These are phyloP conservation scores for Colletotrichum sp. DNA, from an alignment of 2,329 filamentous ascomycete species.

Conservation along the genomic window DNA sequence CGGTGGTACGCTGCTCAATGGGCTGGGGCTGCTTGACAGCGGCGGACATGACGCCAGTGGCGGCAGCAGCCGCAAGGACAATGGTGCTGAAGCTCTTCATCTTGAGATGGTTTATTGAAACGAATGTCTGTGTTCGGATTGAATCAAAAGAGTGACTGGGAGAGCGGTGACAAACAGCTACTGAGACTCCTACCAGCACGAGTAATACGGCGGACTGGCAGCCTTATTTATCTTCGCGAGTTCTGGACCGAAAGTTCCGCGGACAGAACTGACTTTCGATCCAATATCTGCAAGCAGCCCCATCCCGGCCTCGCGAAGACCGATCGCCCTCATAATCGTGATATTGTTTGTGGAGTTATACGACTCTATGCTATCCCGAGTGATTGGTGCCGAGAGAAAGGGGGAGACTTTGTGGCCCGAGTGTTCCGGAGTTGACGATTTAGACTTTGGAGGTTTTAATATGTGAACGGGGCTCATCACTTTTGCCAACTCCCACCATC, in stretches of 20 bases:
- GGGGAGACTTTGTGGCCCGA: not conserved
- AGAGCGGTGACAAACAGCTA: not conserved
- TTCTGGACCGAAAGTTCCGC: not conserved
- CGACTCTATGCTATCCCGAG: not conserved
- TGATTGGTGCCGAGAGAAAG: not conserved
- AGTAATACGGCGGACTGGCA: not conserved
- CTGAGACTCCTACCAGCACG: rapidly evolving
- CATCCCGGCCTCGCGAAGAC: not conserved
- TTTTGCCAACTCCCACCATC: not conserved
- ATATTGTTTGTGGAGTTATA: not conserved
- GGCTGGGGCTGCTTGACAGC: not conserved
- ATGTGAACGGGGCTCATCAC: not conserved
- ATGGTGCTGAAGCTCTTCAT: slow-evolving; percentile 16
- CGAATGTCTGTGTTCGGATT: not conserved
- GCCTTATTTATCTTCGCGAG: not conserved
- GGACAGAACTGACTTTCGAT: not conserved
- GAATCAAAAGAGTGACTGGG: not conserved
- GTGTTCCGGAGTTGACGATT: slow-evolving; percentile 1
- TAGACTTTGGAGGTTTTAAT: slow-evolving; percentile 4
- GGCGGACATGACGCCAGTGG: slow-evolving; percentile 5
- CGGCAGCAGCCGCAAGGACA: not conserved
- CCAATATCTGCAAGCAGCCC: not conserved
- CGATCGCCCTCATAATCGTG: not conserved
- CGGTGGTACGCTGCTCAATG: not conserved
- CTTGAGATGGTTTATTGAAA: not conserved